Base-by-base conservation (phyloP, 208 protist species). In the Trypanosoma conorhini region DNA sequence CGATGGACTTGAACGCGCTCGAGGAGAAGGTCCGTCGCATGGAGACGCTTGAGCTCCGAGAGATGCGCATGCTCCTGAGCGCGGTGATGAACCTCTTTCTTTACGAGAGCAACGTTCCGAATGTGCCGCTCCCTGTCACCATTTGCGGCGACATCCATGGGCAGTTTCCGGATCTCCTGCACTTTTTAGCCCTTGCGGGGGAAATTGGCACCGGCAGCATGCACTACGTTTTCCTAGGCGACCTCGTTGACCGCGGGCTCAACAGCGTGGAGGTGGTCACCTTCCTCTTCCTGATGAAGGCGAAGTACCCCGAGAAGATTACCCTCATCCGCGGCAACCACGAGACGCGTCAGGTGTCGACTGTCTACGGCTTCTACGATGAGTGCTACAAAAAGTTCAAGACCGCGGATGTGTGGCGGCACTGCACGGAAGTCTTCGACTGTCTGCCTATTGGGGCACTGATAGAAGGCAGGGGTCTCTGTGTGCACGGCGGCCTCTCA, bases 61-160 rank as follows among this genome's bases (percentile, higher is more conserved):
- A 95, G 59, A 93, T 93, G 85, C 84, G 84, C n/a, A 51, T 80
- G 24, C 74, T 95, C 15, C 76, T 92, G 19, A 86, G 79, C 51
- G 72, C 76, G 8, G 89, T 81, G 2, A 88, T 79, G 17, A 82
- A 94, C 40, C 40, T 97, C 21, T 61, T 97, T 30, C 81, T 93
- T 13, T 83, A 96, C 62, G 94, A 97, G 56, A 88, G 82, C 54
- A 99, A 99, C 72, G 97, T 99, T 48, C 87, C 95, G 59, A 80
- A 74, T 24, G 88, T 99, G 7, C 28, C 68, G 33, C 77, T 97
- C 3, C 98, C 99, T 8, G 97, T 99, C 0, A 99, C 97, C 1
- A 98, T 99, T 31, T 99, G 97, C 79, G 99, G 99, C 13, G 99
- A 99, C 77, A 98, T 99, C 73, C 99, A 99, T 79, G 99, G 99